Conservation (phyloP, 805 yeast species). For the Myxozyma nipponensis region DNA sequence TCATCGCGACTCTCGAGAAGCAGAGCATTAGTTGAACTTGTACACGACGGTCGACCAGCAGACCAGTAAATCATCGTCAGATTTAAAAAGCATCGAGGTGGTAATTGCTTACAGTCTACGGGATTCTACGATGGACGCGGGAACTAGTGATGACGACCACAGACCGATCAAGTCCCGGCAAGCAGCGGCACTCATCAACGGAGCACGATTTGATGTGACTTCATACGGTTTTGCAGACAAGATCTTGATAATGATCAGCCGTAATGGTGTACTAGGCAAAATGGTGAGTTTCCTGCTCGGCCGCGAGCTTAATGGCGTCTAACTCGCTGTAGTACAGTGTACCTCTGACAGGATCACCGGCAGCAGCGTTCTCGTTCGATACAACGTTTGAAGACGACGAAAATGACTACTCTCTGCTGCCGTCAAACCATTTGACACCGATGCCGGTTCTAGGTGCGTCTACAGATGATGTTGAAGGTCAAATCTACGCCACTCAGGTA, state of each 20-base stretch:
- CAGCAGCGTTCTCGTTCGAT: constrained; percentile 11
- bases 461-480: constrained; percentile 19
- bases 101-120: too few relatives aligned
- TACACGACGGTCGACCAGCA: too few relatives aligned
- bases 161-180: constrained; percentile 11
- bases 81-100: too few relatives aligned
- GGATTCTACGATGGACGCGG: too few relatives aligned
- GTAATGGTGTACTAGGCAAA: constrained; percentile 21
- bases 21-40: too few relatives aligned
- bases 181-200: constrained; percentile 6
- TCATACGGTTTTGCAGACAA: constrained; percentile 23
- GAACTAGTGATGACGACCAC: neutral
- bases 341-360: constrained; percentile 17
- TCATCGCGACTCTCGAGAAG: too few relatives aligned
- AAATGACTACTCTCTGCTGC: constrained; percentile 20
- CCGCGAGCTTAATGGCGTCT: too few relatives aligned
- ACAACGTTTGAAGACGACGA: constrained; percentile 1
- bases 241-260: constrained; percentile 19
- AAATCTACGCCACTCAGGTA: constrained; percentile 23
- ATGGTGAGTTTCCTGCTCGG: constrained; percentile 13
- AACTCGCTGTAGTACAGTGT: constrained; percentile 14
- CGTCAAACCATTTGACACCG: constrained; percentile 21
- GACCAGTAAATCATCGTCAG: too few relatives aligned
- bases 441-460: constrained; percentile 16
- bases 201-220: constrained; percentile 17